These are phyloP conservation scores for Metschnikowia koreensis DNA, from an alignment of 805 yeast species.

Conservation along the genomic window DNA sequence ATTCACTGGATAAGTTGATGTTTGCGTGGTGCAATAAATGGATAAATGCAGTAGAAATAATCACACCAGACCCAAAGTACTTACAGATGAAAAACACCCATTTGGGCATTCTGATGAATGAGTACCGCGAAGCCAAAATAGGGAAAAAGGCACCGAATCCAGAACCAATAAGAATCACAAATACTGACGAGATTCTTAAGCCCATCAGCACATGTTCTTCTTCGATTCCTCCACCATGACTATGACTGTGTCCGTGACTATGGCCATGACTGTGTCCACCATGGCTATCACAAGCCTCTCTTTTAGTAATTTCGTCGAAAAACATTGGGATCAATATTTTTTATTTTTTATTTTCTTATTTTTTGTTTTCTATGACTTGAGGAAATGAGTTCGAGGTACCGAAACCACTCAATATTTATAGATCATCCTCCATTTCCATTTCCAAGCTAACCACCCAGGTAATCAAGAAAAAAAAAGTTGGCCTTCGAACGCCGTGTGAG, in stretches of 20 bases:
- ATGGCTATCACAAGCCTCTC: constrained; percentile 7
- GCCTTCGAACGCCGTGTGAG: constrained; percentile 1
- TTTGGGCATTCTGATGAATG: constrained; percentile 58
- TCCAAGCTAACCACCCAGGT: background rate
- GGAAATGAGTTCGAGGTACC: too few species aligned
- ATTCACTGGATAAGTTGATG: constrained; percentile 51
- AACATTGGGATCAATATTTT: background rate
- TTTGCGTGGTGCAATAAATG: constrained; percentile 71
- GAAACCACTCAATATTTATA: background rate
- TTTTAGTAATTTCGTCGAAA: constrained; percentile 1
- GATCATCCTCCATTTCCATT: background rate
- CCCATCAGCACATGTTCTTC: constrained; percentile 44
- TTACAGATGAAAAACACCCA: constrained; percentile 68
- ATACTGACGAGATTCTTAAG: constrained; percentile 59
- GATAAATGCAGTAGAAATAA: constrained; percentile 76
- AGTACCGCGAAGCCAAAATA: constrained; percentile 55
- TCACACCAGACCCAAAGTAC: constrained; percentile 82
- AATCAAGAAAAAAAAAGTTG: background rate
- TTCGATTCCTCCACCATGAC: constrained; percentile 42
- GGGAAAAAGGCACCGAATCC: constrained; percentile 62
- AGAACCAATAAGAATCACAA: constrained; percentile 57
- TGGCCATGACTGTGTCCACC: constrained; percentile 3
- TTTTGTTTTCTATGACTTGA: too few species aligned
- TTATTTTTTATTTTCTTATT: too few species aligned
- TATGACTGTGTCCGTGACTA: constrained; percentile 11